Evolutionary conservation across 1,139 yeast genomes (phyloP).

Genomic region (Petasospora rhodanensis): DNA sequence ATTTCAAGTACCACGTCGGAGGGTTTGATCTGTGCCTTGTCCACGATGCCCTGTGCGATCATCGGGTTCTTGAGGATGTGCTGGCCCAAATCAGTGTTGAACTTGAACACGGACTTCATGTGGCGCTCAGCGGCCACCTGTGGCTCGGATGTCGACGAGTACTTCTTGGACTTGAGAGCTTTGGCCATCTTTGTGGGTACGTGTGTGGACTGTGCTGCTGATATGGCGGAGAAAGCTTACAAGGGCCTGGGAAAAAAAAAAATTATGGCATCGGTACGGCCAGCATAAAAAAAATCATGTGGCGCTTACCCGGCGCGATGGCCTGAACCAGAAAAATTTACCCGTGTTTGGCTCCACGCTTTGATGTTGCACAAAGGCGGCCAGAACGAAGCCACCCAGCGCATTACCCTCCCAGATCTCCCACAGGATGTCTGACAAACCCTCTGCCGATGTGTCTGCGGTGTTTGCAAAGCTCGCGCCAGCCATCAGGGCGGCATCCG

Average conservation of each 20-base stretch:
- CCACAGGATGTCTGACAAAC: conserved; percentile 4
- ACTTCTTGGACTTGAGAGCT: conserved; percentile 29
- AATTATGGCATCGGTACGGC: too few relatives aligned
- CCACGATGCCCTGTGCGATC: conserved; percentile 97
- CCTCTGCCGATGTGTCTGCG: conserved; percentile 4
- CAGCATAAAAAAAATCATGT: too few relatives aligned
- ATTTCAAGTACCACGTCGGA: conserved; percentile 92
- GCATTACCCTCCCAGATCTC: too few relatives aligned
- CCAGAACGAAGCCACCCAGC: too few relatives aligned
- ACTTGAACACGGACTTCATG: conserved; percentile 82
- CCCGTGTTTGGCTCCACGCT: too few relatives aligned
- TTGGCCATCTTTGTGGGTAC: too few relatives aligned
- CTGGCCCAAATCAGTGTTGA: conserved; percentile 95
- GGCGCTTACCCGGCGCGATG: too few relatives aligned
- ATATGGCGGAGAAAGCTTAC: too few relatives aligned
- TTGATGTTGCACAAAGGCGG: too few relatives aligned
- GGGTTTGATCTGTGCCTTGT: conserved; percentile 89
- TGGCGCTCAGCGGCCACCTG: conserved; percentile 65
- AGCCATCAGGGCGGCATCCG: conserved; percentile 65
- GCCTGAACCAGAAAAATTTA: too few relatives aligned
- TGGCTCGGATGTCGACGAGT: conserved; percentile 36
- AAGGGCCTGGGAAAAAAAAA: too few relatives aligned
- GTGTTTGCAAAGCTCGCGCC: conserved; percentile 39
- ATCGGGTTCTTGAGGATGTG: conserved; percentile 94
- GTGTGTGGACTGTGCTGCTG: too few relatives aligned